Evolutionary conservation across 2,329 filamentous ascomycete species (phyloP), one percentile per base, ranked within the genome.

Genomic region (Fusarium albidum): DNA sequence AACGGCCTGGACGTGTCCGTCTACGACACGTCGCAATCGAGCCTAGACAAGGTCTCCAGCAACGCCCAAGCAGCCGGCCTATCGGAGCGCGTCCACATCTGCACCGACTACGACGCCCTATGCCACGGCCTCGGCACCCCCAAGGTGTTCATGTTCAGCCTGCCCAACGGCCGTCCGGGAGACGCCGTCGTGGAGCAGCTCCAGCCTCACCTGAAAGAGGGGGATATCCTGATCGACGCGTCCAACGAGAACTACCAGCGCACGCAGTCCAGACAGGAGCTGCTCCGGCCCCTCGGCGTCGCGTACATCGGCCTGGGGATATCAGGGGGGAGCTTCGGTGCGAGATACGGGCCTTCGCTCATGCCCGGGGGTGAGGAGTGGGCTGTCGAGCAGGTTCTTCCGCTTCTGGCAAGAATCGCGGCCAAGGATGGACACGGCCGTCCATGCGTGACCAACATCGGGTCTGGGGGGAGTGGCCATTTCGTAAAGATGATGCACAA

Each of bases 401-500:
- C 88, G 1, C 73, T 90, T 11, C 71, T 90, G 2, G 71, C 82
- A 55, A 80, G 77, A 33, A 79, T 89, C 38, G 82, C 87, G 0
- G 87, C 87, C 1, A 88, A 87, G 63, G 85, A 87, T 49, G 50
- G 46, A 1, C 73, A 74, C 29, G 84, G 83, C 1, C 79, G 76
- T 10, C 79, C 86, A 1, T 90, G 87, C 61, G 84, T 88, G 1
- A 81, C 75, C 1, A 76, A 79, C 21, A 78, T 87, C 39, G 87
- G 88, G 0, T 80, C 82, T 3, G 82, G 82, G 0, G 87, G 87
- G 2, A 79, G 82, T 2, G 88, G 88, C 0, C 87, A 91, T 68
- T 91, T 87, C 64, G 85, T 90, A 33, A 91, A 91, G 75, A 91
- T 90, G 86, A 80, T 90, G 5, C 88, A 91, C 68, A 90, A 91